Evolutionary conservation across 805 yeast species (phyloP).

Genomic region (Candida parachauliodes): DNA sequence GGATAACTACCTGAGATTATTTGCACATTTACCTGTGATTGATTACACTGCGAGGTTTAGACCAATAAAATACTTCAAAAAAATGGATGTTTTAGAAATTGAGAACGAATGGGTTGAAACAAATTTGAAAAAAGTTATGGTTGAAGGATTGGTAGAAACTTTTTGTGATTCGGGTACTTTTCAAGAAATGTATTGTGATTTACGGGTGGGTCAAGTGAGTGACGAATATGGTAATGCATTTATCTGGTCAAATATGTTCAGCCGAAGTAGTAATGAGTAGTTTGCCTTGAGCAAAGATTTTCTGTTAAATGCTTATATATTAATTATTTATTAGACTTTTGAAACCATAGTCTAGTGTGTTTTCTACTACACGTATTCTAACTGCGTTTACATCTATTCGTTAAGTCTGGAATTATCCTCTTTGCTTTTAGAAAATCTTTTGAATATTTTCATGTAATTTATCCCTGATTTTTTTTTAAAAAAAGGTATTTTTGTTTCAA

Average conservation of each 20-base stretch:
- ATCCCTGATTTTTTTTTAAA: no score
- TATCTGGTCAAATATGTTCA: slow-evolving; percentile 6
- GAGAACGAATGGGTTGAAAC: not conserved
- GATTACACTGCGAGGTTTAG: not conserved
- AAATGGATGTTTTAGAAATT: not conserved
- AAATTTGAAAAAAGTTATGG: not conserved
- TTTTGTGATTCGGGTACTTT: slow-evolving; percentile 5
- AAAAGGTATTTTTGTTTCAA: no score
- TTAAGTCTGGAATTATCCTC: no score
- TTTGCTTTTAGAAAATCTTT: no score
- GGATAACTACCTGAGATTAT: slow-evolving; percentile 2
- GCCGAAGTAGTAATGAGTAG: no score
- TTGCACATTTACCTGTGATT: slow-evolving; percentile 4
- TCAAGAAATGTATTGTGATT: slow-evolving; percentile 1
- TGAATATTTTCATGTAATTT: no score
- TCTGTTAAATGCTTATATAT: no score
- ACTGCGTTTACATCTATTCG: no score
- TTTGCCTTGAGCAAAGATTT: no score
- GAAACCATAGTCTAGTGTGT: no score
- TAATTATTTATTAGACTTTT: no score
- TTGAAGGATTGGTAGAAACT: slow-evolving; percentile 2
- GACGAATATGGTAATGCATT: slow-evolving; percentile 6
- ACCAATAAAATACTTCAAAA: not conserved
- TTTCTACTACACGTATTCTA: no score
- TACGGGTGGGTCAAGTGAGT: not conserved